Percentiles rank a stretch among this genome's conserved stretches.
These are phyloP conservation scores for Malassezia arunalokei DNA, from an alignment of 1,284 basidiomycete genomes.

Conservation along the genomic window DNA sequence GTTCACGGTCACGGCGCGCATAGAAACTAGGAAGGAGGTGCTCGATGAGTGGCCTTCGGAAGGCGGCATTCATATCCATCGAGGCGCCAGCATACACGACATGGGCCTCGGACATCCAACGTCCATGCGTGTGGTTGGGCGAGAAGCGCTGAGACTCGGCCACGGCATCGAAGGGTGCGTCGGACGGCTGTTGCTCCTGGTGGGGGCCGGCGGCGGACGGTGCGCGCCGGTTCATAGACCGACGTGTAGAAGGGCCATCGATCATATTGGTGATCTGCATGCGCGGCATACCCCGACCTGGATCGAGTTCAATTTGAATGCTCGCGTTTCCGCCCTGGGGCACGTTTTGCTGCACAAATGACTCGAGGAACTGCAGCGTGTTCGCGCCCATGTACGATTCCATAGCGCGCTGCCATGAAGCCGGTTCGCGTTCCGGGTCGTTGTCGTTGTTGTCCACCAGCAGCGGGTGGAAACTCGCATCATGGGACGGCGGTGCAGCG, in stretches of 20 bases:
- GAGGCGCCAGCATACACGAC: constrained; percentile 61
- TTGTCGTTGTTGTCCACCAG: constrained; percentile 53
- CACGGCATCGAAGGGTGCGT: constrained; percentile 25
- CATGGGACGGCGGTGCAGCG: neutral
- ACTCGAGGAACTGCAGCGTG: constrained; percentile 70
- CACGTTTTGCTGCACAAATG: constrained; percentile 51
- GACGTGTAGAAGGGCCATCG: neutral
- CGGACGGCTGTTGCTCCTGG: constrained; percentile 14
- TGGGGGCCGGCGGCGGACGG: neutral
- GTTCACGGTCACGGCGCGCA: constrained; percentile 21
- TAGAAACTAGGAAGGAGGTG: constrained; percentile 61
- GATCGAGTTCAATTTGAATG: constrained; percentile 35
- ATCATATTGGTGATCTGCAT: constrained; percentile 29
- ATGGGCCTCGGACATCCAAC: constrained; percentile 81
- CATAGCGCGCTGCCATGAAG: constrained; percentile 55
- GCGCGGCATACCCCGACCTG: constrained; percentile 18
- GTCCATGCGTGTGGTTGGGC: constrained; percentile 68
- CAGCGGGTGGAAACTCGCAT: constrained; percentile 56
- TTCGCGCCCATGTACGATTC: constrained; percentile 70
- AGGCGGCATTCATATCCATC: constrained; percentile 49
- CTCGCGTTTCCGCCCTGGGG: constrained; percentile 15
- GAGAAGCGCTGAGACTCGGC: constrained; percentile 46
- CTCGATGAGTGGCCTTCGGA: constrained; percentile 63
- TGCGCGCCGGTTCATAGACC: neutral
- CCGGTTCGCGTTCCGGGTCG: constrained; percentile 12